phyloP scores from a whole-genome alignment of 2,329 filamentous ascomycete genomes.

The Aspergillus japonicus region DNA sequence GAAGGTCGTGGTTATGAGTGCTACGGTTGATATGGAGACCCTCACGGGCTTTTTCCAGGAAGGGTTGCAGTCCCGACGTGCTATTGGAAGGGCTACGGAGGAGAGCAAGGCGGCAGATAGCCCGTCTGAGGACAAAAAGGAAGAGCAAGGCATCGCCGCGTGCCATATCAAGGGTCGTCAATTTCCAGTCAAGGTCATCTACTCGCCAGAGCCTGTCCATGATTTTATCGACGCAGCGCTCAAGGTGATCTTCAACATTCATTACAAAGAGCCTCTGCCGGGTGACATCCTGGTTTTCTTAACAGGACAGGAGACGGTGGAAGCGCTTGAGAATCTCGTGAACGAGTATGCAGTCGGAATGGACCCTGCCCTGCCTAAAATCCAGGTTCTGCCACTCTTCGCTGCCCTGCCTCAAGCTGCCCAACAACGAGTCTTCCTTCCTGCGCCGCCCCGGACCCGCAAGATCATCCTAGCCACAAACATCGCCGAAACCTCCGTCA shows the following conservation, averaged over 20 bases:
- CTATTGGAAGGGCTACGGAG: not conserved
- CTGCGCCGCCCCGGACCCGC: conserved; percentile 69
- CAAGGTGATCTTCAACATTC: conserved; percentile 80
- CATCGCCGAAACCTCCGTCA: conserved; percentile 98
- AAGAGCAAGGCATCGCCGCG: conserved; percentile 47
- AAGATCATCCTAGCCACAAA: conserved; percentile 94
- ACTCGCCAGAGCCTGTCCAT: conserved; percentile 70
- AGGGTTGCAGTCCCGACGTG: conserved; percentile 21
- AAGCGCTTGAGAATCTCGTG: conserved; percentile 73
- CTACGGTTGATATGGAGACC: conserved; percentile 82
- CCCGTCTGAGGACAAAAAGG: conserved; percentile 12
- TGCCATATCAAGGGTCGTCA: conserved; percentile 82
- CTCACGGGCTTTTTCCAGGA: conserved; percentile 71
- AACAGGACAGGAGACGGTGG: conserved; percentile 89
- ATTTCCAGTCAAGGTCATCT: conserved; percentile 75
- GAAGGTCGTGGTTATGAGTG: conserved; percentile 95
- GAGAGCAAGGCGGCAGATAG: not conserved
- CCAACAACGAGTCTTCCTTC: conserved; percentile 82
- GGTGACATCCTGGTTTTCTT: conserved; percentile 93
- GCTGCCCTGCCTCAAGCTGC: conserved; percentile 83
- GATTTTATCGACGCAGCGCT: conserved; percentile 81
- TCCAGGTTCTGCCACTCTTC: conserved; percentile 76
- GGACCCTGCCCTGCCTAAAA: conserved; percentile 67
- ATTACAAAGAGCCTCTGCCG: conserved; percentile 83
- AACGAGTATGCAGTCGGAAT: conserved; percentile 75